These are phyloP conservation scores for Hymenoscyphus infarciens DNA, from an alignment of 2,329 filamentous ascomycete genomes.

Conservation along the genomic window DNA sequence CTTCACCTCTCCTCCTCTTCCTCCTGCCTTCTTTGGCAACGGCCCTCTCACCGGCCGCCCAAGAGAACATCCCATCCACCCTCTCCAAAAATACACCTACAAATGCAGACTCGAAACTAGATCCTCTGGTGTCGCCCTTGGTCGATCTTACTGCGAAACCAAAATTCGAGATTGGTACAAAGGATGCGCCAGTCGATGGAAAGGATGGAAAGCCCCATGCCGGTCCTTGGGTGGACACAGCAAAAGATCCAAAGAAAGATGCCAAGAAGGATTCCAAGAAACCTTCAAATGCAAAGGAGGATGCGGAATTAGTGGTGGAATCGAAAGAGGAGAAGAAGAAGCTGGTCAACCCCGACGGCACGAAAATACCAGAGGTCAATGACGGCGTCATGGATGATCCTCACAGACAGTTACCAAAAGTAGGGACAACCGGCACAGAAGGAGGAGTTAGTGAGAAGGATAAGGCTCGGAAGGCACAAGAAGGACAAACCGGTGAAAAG, in stretches of 20 bases:
- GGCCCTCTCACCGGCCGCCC: constrained; percentile 36
- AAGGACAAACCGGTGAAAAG: constrained; percentile 62
- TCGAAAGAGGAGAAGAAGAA: constrained; percentile 49
- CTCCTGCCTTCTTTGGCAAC: constrained; percentile 54
- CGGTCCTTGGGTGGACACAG: constrained; percentile 71
- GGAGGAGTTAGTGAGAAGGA: constrained; percentile 86
- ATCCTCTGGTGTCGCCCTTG: constrained; percentile 19
- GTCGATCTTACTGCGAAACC: constrained; percentile 34
- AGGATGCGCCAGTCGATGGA: constrained; percentile 86
- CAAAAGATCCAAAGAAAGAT: constrained; percentile 47
- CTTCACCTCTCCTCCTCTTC: constrained; percentile 55
- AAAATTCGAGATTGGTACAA: constrained; percentile 49
- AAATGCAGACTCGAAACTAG: constrained; percentile 21
- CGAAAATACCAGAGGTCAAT: constrained; percentile 59
- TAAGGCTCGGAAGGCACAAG: constrained; percentile 67
- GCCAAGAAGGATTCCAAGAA: constrained; percentile 49
- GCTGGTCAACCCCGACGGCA: constrained; percentile 51
- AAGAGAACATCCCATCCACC: constrained; percentile 25
- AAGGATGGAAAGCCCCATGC: constrained; percentile 90
- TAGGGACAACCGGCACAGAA: constrained; percentile 84
- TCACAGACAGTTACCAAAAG: constrained; percentile 68
- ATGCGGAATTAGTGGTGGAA: constrained; percentile 34
- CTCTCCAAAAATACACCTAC: constrained; percentile 24
- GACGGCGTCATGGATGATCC: constrained; percentile 94
- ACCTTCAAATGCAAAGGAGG: constrained; percentile 34